Percentiles rank a stretch among this genome's conserved stretches.
These are phyloP conservation scores for Apium graveolens DNA, from an alignment of 129 eudicot species.

Conservation along the genomic window DNA sequence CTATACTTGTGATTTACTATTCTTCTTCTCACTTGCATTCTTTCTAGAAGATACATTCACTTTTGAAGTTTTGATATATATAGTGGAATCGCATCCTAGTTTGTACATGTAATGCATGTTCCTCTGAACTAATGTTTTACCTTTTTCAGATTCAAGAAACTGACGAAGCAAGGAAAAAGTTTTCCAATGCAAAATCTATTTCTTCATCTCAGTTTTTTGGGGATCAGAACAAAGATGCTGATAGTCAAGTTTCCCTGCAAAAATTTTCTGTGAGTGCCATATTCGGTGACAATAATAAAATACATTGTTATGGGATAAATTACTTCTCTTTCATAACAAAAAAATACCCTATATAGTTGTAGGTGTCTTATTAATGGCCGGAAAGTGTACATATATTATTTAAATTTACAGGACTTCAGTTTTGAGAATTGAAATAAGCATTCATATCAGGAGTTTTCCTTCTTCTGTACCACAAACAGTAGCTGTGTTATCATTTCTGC, in stretches of 20 bases:
- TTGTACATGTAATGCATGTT: slow-evolving; percentile 3
- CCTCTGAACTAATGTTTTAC: too few relatives aligned
- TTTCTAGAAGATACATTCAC: background rate
- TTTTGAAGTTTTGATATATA: background rate
- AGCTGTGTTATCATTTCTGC: background rate
- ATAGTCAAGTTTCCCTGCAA: slow-evolving; percentile 46
- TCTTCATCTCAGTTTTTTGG: slow-evolving; percentile 82
- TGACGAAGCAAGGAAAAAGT: slow-evolving; percentile 90
- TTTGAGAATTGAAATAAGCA: background rate
- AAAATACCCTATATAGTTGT: background rate
- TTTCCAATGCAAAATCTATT: slow-evolving; percentile 80
- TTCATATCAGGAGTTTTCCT: background rate
- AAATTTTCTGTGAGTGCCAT: slow-evolving; percentile 49
- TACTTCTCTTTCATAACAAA: background rate
- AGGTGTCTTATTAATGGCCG: background rate
- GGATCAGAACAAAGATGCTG: slow-evolving; percentile 44
- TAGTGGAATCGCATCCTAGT: background rate
- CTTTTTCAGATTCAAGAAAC: slow-evolving; percentile 61
- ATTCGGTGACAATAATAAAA: background rate
- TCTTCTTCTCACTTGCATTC: background rate
- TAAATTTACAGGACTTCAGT: background rate
- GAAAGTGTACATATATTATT: background rate
- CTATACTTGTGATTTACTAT: background rate
- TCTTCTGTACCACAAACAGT: background rate
- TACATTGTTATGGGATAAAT: background rate